phyloP scores from a whole-genome alignment of 169 alveolate genomes.

The Perkinsus marinus region DNA sequence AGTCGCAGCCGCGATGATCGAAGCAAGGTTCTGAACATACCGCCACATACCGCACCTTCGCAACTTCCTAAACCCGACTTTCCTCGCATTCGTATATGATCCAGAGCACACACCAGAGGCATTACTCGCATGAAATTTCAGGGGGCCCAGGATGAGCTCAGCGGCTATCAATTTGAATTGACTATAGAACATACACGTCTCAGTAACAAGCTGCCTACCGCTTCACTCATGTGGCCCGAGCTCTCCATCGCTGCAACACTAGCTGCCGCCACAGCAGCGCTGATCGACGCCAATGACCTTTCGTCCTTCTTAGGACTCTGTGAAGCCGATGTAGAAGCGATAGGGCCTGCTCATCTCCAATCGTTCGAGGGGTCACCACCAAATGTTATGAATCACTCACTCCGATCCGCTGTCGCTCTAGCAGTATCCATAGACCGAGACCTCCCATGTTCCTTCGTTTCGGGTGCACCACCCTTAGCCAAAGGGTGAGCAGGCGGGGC shows the following conservation, averaged over 20 bases:
- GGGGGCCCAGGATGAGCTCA: too few species aligned
- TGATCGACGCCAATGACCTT: not conserved
- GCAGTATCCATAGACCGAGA: too few species aligned
- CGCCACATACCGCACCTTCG: not conserved
- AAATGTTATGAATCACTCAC: too few species aligned
- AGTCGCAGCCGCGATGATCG: not conserved
- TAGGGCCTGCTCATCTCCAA: not conserved
- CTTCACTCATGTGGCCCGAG: not conserved
- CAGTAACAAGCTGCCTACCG: too few species aligned
- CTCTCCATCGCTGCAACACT: not conserved
- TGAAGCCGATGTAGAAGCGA: not conserved
- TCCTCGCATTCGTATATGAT: too few species aligned
- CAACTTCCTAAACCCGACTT: not conserved
- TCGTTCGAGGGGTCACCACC: too few species aligned
- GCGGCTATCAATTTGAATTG: too few species aligned
- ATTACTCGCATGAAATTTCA: too few species aligned
- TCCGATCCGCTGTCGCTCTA: too few species aligned
- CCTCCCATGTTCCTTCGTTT: too few species aligned
- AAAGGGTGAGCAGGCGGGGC: not conserved
- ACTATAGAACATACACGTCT: too few species aligned
- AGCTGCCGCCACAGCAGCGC: not conserved
- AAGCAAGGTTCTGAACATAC: not conserved
- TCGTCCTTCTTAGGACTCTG: not conserved
- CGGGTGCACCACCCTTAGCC: not conserved
- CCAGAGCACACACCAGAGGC: too few species aligned